A percentile compares a stretch with the other conserved stretches of the same genome.
These are phyloP conservation scores for Colletotrichum endophyticum DNA, from an alignment of 2,329 filamentous ascomycete genomes.

Conservation along the genomic window DNA sequence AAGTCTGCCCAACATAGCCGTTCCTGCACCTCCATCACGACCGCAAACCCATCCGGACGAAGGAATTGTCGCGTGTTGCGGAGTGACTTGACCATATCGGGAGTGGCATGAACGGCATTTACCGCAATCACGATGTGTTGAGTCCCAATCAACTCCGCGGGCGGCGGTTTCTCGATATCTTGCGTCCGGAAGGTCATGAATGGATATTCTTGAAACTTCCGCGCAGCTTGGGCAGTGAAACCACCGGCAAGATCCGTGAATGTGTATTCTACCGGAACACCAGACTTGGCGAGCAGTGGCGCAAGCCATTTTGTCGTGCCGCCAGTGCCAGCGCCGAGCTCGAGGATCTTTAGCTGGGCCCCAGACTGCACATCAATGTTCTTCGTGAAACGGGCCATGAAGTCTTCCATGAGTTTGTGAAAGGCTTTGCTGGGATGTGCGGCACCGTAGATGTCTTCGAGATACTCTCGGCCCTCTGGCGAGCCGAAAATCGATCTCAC, in stretches of 20 bases:
- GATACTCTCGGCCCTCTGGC: neutral
- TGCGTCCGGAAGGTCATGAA: constrained; percentile 6
- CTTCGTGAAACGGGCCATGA: neutral
- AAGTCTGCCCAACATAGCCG: constrained; percentile 34
- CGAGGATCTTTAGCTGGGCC: neutral
- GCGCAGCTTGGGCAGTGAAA: constrained; percentile 31
- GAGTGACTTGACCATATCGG: constrained; percentile 20
- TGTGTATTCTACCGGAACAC: constrained; percentile 37
- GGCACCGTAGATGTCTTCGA: constrained; percentile 3
- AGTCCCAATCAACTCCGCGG: constrained; percentile 24
- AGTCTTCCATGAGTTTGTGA: constrained; percentile 5
- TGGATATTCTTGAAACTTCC: constrained; percentile 18
- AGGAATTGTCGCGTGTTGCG: constrained; percentile 29
- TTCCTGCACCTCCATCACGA: constrained; percentile 38
- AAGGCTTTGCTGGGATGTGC: constrained; percentile 9
- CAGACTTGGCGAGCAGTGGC: constrained; percentile 27
- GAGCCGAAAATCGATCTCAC: constrained; percentile 1
- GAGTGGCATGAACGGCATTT: constrained; percentile 39
- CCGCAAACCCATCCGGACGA: constrained; percentile 35
- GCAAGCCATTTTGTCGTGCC: constrained; percentile 17
- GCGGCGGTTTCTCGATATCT: neutral
- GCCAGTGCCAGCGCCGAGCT: neutral
- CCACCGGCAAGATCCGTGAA: constrained; percentile 42
- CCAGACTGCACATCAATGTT: neutral
- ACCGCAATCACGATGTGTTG: constrained; percentile 36